phyloP scores from a whole-genome alignment of 331 rosid species.

The Quercus lobata region DNA sequence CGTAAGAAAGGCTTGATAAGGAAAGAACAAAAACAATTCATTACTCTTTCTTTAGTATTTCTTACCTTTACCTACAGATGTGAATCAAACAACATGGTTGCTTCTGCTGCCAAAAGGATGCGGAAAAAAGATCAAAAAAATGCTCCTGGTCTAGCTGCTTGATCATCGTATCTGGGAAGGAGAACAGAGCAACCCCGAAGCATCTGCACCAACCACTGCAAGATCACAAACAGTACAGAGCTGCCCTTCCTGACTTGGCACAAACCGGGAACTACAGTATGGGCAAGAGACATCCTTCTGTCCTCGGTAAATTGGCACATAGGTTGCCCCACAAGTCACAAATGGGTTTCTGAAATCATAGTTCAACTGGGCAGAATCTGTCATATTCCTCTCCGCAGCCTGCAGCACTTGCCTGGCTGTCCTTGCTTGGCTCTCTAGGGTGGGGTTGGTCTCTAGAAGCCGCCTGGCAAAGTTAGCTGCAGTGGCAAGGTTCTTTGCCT shows the following conservation, averaged over 20 bases:
- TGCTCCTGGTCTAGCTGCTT: conserved; percentile 13
- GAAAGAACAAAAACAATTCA: conserved; percentile 5
- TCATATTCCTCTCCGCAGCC: conserved; percentile 91
- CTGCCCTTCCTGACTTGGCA: conserved; percentile 78
- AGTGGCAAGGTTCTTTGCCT: conserved; percentile 81
- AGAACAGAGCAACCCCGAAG: conserved; percentile 87
- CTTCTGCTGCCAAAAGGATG: conserved; percentile 36
- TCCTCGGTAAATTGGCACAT: conserved; percentile 88
- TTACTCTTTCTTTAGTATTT: conserved; percentile 11
- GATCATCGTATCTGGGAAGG: conserved; percentile 82
- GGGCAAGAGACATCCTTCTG: conserved; percentile 89
- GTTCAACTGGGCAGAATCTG: conserved; percentile 61
- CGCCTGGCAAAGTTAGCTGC: conserved; percentile 91
- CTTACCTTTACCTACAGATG: conserved; percentile 27
- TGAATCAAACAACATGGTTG: neutral
- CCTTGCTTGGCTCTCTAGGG: conserved; percentile 77
- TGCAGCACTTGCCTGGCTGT: conserved; percentile 83
- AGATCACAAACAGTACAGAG: conserved; percentile 84
- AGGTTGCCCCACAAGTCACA: conserved; percentile 88
- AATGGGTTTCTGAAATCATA: conserved; percentile 94
- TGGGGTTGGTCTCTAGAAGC: conserved; percentile 85
- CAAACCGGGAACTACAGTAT: conserved; percentile 79
- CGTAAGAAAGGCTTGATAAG: neutral
- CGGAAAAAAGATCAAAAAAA: conserved; percentile 27
- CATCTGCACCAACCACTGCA: conserved; percentile 79